Evolutionary conservation across 2,329 filamentous ascomycete species (phyloP), one percentile per base, ranked within the genome.

Genomic region (Periglandula ipomoeae): DNA sequence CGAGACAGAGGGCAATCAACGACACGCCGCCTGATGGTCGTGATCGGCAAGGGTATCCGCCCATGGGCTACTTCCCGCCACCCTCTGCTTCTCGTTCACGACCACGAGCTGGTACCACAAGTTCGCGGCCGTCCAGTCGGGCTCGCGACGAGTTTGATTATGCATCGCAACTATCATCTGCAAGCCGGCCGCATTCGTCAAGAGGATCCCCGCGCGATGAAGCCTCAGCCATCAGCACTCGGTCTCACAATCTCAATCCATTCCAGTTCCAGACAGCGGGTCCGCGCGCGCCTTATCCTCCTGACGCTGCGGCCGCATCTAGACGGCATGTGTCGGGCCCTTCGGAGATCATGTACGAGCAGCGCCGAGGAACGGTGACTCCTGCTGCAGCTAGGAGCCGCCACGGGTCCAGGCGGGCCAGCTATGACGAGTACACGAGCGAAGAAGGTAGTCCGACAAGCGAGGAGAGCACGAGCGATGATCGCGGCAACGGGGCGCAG

Each of bases 251-350:
- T 24, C 23, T 65, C 13, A 72, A 80, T 50, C 75, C 76, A 4
- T 79, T 80, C 51, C 69, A 70, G 52, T 80, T 73, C 58, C 74
- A 78, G 62, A 73, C 71, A 4, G 65, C 63, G 20, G 72, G 70
- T 11, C 59, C 73, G 32, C 70, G 67, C 27, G 61, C 61, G 47
- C 56, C 69, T 13, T 61, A 65, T 46, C 58, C 63, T 26, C 53
- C 60, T 46, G 60, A 59, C 46, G 61, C 64, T 53, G 56, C 61
- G 42, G 60, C 59, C 43, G 54, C 61, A 13, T 60, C 66, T 41
- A 66, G 67, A 55, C 65, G 69, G 46, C 64, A 67, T 44, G 57
- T 60, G 15, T 65, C 66, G 15, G 67, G 66, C n/a, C 58, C 65
- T 30, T 52, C 59, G 1, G 65, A 66, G 5, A 40, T 52, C 27